Percentiles rank a stretch among this genome's conserved stretches.
Evolutionary conservation across 495 filamentous ascomycete species (phyloP).

Genomic region (Neurospora sp.): DNA sequence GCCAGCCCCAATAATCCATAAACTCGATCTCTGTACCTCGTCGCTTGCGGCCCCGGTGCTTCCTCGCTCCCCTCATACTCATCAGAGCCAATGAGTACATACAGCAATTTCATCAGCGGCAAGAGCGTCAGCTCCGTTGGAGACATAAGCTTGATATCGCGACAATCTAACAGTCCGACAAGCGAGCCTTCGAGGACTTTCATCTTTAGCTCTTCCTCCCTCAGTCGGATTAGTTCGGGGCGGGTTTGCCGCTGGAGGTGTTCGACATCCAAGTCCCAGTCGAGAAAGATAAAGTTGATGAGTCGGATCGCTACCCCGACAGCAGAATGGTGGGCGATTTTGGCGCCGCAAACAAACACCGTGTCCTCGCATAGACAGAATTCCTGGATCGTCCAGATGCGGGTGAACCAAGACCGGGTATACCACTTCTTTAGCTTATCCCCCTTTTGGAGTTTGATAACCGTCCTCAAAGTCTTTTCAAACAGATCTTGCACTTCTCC

Average conservation of each 20-base stretch:
- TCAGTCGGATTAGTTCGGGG: no score
- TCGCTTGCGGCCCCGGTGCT: neutral
- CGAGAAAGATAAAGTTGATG: neutral
- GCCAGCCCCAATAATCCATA: slow-evolving; percentile 6
- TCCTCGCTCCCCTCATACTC: neutral
- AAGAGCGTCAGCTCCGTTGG: neutral
- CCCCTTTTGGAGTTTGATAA: neutral
- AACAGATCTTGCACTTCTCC: no score
- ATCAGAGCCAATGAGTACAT: neutral
- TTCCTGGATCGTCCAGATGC: slow-evolving; percentile 24
- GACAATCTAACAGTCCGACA: neutral
- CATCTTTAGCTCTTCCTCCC: no score
- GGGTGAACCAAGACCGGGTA: slow-evolving; percentile 16
- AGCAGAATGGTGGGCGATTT: neutral
- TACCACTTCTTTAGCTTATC: slow-evolving; percentile 6
- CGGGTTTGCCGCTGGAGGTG: no score
- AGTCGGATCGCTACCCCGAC: neutral
- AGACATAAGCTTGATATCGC: neutral
- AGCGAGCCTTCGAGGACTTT: no score
- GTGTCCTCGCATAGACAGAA: slow-evolving; percentile 14
- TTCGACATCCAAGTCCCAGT: neutral
- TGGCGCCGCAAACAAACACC: slow-evolving; percentile 10
- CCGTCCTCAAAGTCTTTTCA: neutral
- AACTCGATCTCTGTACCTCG: neutral
- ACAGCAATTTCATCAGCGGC: neutral